These are phyloP conservation scores for Bruguiera gymnorhiza DNA, from an alignment of 345 rosid genomes.

Conservation along the genomic window DNA sequence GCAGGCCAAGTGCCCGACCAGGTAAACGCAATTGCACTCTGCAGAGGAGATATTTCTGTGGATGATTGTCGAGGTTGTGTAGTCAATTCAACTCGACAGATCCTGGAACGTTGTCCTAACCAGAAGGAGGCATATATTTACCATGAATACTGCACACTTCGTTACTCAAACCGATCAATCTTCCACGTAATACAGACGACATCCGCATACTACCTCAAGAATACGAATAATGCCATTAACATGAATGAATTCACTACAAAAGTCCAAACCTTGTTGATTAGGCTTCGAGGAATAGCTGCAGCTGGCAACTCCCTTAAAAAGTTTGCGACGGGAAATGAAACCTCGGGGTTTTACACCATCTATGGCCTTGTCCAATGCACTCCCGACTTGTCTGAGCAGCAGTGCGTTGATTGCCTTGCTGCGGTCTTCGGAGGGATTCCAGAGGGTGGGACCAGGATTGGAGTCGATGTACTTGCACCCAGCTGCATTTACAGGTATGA, in stretches of 20 bases:
- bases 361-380: conserved; percentile 44
- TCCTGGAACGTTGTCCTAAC: no score
- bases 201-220: neutral
- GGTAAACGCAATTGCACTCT: no score
- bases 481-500: no score
- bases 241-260: conserved; percentile 17
- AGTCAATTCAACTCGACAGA: no score
- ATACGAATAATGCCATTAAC: neutral
- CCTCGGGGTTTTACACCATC: conserved; percentile 6
- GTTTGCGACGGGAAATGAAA: conserved; percentile 33
- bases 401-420: conserved; percentile 5
- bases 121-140: neutral
- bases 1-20: no score
- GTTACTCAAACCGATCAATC: conserved; percentile 8
- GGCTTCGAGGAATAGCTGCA: conserved; percentile 23
- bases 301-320: conserved; percentile 32
- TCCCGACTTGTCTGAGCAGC: conserved; percentile 34
- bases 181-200: neutral
- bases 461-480: no score
- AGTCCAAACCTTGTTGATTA: conserved; percentile 10
- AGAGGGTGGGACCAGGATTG: no score
- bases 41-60: no score
- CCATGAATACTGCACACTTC: neutral
- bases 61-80: no score
- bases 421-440: no score